A percentile compares a stretch with the other conserved stretches of the same genome.
These are phyloP conservation scores for Hibiscus syriacus DNA, from an alignment of 345 rosid species.

Conservation along the genomic window DNA sequence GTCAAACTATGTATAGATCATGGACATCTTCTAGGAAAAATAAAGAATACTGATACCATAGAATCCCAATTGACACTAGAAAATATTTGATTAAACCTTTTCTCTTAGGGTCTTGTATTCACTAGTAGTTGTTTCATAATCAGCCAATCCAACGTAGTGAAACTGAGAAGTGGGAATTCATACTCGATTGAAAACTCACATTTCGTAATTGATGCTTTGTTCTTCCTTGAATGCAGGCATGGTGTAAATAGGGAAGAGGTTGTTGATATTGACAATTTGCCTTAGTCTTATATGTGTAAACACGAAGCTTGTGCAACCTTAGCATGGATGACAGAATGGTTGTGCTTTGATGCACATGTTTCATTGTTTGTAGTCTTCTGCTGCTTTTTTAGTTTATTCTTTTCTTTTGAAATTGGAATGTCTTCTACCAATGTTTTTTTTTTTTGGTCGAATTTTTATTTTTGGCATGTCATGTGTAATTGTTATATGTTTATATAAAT, in stretches of 20 bases:
- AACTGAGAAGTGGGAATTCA: background rate
- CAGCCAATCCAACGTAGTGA: background rate
- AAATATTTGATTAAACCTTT: too few relatives aligned
- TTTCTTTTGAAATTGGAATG: background rate
- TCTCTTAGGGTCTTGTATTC: background rate
- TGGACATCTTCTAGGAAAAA: too few relatives aligned
- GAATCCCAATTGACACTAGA: too few relatives aligned
- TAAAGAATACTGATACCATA: too few relatives aligned
- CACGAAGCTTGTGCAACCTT: background rate
- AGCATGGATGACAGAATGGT: background rate
- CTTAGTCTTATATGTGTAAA: too few relatives aligned
- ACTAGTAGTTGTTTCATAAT: background rate
- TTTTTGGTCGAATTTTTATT: constrained; percentile 2
- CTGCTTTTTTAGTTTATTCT: background rate
- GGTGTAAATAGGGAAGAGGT: constrained; percentile 16
- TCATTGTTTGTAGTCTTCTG: background rate
- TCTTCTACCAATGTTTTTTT: background rate
- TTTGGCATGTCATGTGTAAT: too few relatives aligned
- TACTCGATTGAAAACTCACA: too few relatives aligned
- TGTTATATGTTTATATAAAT: too few relatives aligned
- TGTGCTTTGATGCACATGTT: background rate
- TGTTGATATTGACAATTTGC: constrained; percentile 2
- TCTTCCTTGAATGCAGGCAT: constrained; percentile 15
- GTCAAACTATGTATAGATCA: too few relatives aligned
- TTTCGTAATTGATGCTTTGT: background rate